These are phyloP conservation scores for Gentiana macrophylla DNA, from an alignment of 257 asterid genomes.

Conservation along the genomic window DNA sequence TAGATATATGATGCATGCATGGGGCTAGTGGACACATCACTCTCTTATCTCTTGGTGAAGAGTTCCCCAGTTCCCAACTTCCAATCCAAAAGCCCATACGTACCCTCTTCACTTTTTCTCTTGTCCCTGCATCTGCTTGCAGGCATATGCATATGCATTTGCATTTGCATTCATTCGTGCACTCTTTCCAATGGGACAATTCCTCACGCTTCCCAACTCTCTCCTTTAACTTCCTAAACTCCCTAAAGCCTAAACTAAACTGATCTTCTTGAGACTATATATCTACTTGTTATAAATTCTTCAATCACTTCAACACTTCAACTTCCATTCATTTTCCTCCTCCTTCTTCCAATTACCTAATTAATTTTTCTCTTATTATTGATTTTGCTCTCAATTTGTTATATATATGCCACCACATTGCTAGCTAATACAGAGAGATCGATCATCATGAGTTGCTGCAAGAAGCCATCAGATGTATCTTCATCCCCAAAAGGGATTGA, in stretches of 20 bases:
- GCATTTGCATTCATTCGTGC: constrained; percentile 12
- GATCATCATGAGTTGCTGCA: constrained; percentile 38
- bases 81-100: constrained; percentile 12
- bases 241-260: background rate
- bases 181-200: constrained; percentile 32
- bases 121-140: constrained; percentile 7
- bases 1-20: constrained; percentile 3
- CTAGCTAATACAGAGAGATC: constrained; percentile 6
- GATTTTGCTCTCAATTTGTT: too few relatives aligned
- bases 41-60: constrained; percentile 7
- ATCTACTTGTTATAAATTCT: constrained; percentile 1
- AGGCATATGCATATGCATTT: too few relatives aligned
- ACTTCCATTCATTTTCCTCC: constrained; percentile 5
- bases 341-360: background rate
- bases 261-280: constrained; percentile 12
- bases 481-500: too few relatives aligned
- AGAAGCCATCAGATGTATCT: constrained; percentile 11
- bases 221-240: background rate
- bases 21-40: constrained; percentile 2
- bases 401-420: too few relatives aligned
- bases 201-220: constrained; percentile 31
- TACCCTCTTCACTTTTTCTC: constrained; percentile 7
- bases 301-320: constrained; percentile 5
- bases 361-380: too few relatives aligned
- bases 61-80: constrained; percentile 14